Base-by-base conservation (phyloP, 768 basidiomycete genomes). In the Mycena pura region DNA sequence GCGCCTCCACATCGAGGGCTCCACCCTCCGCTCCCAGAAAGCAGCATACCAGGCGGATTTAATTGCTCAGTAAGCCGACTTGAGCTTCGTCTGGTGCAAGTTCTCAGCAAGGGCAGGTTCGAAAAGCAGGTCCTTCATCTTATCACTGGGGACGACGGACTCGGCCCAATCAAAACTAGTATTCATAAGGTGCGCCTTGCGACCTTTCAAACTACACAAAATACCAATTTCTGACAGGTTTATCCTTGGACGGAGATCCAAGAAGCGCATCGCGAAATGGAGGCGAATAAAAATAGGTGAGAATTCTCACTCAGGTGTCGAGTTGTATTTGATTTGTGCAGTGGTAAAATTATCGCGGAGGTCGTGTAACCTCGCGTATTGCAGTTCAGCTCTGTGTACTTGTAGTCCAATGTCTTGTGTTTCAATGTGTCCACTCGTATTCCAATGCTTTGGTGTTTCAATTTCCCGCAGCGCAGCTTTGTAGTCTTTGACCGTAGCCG, bases 1-100 rank as follows among this genome's bases (percentile, higher is more conserved):
- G 77, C 87, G 95, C 15, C 84, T 97, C 48, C 86, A 87, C 28
- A 89, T 98, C 50, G 88, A 93, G 73, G 95, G 95, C 22, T 92
- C 93, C 28, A 96, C 93, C 2, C 77, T 96, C 29, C 86, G 95
- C 19, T 85, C 89, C 22, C 86, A 92, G 45, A 82, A 84, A 25
- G 67, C 80, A n/a, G 79, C 82, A 64, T 96, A 96, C 72, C 94
- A 96, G 74, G 80, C 84, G 3, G 82, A 90, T 19, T 78, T 96
- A 50, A 82, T 92, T 51, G 69, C 73, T 40, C 80, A 79, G 90
- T 87, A 64, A 44, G 78, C 67, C 3, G 14, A 36, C 5, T 9
- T 27, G n/a, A 13, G 5, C 6, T 50, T 27, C 14, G 22, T n/a
- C n/a, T n/a, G n/a, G n/a, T n/a, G n/a, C 15, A 17, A 2, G 22